Percentiles rank a stretch among this genome's conserved stretches.
phyloP scores from a whole-genome alignment of 257 asterid species.

The Salvia hispanica region DNA sequence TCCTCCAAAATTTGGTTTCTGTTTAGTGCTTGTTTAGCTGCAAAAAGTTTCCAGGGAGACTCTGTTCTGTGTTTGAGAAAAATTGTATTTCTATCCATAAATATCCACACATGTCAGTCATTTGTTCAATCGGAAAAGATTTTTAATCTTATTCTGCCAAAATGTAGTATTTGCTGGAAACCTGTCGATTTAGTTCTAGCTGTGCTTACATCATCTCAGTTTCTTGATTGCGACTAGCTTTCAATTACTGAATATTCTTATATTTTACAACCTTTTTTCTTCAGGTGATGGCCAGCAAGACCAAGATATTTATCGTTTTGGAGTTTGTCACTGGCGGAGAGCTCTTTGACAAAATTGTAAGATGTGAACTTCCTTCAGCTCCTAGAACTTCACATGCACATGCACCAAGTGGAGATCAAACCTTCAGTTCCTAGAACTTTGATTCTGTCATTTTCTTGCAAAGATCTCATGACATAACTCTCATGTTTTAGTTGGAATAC shows the following conservation, averaged over 20 bases:
- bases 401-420: background rate
- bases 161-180: background rate
- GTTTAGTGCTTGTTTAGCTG: background rate
- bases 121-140: background rate
- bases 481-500: background rate
- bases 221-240: slow-evolving; percentile 13
- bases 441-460: background rate
- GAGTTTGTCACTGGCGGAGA: slow-evolving; percentile 95
- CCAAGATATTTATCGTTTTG: slow-evolving; percentile 83
- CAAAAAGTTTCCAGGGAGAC: background rate
- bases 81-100: background rate
- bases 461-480: background rate
- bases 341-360: slow-evolving; percentile 93
- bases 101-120: background rate
- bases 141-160: background rate
- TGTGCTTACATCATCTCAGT: background rate
- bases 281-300: slow-evolving; percentile 97
- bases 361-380: slow-evolving; percentile 31
- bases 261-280: slow-evolving; percentile 4
- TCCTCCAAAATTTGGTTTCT: slow-evolving; percentile 12
- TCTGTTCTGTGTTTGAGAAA: background rate
- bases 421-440: background rate
- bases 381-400: background rate
- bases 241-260: background rate
- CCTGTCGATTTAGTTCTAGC: background rate